Evolutionary conservation across 1,284 basidiomycete species (phyloP).

Genomic region (Ustilago curta): DNA sequence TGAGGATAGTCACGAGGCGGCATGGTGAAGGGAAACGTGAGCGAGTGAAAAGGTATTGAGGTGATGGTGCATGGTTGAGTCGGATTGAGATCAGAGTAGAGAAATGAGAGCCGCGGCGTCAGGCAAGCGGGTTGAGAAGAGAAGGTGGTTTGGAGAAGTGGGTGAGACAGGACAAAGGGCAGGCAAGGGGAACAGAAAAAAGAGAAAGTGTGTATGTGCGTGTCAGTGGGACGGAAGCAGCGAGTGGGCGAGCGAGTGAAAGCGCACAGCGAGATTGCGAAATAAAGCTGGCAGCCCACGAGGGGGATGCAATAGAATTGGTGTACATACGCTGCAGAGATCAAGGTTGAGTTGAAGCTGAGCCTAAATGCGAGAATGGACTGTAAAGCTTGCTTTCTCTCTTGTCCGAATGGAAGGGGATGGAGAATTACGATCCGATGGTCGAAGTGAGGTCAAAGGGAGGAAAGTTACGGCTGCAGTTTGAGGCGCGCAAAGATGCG

Average conservation of each 20-base stretch:
- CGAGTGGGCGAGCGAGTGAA: background rate
- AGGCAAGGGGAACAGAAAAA: background rate
- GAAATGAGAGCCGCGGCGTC: background rate
- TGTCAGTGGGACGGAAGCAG: constrained; percentile 6
- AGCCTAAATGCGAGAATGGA: constrained; percentile 1
- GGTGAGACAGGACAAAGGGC: background rate
- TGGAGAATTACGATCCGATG: background rate
- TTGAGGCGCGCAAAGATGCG: background rate
- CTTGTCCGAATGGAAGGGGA: background rate
- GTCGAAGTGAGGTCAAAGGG: background rate
- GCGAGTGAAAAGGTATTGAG: background rate
- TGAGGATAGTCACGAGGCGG: constrained; percentile 17
- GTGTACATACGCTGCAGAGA: background rate
- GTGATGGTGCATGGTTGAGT: background rate
- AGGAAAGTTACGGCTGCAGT: background rate
- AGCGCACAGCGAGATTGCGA: constrained; percentile 10
- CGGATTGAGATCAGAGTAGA: background rate
- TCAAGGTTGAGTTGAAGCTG: background rate
- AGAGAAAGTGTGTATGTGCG: constrained; percentile 2
- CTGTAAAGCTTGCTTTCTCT: background rate
- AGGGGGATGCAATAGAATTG: constrained; percentile 1
- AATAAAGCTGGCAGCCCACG: constrained; percentile 19
- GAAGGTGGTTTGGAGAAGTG: background rate
- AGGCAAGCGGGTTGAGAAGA: background rate
- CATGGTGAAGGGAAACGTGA: constrained; percentile 11